Conservation (phyloP, 345 rosid genomes). For the Nasturtium officinale region DNA sequence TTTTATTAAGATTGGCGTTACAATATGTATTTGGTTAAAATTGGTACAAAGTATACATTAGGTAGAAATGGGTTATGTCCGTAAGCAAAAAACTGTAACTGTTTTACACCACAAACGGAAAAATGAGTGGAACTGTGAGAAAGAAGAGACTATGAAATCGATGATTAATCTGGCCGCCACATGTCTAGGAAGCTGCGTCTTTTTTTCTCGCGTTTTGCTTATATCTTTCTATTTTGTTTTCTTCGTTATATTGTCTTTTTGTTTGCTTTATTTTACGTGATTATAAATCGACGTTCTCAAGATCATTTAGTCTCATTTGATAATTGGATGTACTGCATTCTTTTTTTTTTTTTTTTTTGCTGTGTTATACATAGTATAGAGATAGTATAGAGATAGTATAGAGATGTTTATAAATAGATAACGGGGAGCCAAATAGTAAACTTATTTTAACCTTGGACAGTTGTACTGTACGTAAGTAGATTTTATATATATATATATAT, state of each 20-base stretch:
- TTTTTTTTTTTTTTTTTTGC: not conserved
- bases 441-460: not conserved
- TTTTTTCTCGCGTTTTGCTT: conserved; percentile 37
- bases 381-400: too few relatives aligned
- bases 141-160: conserved; percentile 13
- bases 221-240: conserved; percentile 6
- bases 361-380: not conserved
- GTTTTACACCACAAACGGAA: not conserved
- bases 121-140: conserved; percentile 1
- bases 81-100: not conserved
- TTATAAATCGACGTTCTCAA: not conserved
- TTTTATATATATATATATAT: too few relatives aligned
- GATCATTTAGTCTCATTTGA: not conserved
- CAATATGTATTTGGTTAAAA: too few relatives aligned
- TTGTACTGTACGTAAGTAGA: too few relatives aligned
- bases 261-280: not conserved
- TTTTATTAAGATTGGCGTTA: too few relatives aligned
- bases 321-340: not conserved
- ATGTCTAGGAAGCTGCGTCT: conserved; percentile 30
- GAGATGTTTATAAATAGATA: not conserved
- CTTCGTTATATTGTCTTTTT: conserved; percentile 25
- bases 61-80: not conserved
- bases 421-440: not conserved
- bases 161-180: conserved; percentile 21
- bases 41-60: too few relatives aligned